Percentiles rank a stretch among this genome's conserved stretches.
phyloP scores from a whole-genome alignment of 2,329 filamentous ascomycete genomes.

The Trichocomaceae sp. region DNA sequence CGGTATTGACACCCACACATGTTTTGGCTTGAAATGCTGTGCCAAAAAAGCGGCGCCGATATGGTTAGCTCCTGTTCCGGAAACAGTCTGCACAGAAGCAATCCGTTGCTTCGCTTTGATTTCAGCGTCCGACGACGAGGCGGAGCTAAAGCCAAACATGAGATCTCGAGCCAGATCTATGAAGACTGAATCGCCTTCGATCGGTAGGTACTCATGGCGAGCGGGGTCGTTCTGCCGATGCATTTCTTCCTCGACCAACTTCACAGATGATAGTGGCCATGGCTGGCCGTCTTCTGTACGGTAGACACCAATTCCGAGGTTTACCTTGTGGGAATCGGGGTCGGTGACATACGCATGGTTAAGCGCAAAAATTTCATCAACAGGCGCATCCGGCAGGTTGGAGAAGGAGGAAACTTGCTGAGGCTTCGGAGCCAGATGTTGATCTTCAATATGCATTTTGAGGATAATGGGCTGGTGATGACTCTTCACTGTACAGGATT shows the following conservation, averaged over 20 bases:
- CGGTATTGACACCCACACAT: slow-evolving; percentile 84
- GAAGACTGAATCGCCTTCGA: slow-evolving; percentile 77
- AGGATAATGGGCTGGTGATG: not conserved
- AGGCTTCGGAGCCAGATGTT: not conserved
- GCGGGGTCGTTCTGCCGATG: slow-evolving; percentile 76
- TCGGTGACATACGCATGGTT: slow-evolving; percentile 79
- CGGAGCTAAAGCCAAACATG: slow-evolving; percentile 51
- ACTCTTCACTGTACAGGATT: not conserved
- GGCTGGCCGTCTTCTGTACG: slow-evolving; percentile 88
- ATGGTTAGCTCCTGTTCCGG: slow-evolving; percentile 90
- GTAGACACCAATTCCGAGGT: slow-evolving; percentile 85
- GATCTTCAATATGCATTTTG: slow-evolving; percentile 12
- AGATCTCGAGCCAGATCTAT: slow-evolving; percentile 81
- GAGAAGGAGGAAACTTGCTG: slow-evolving; percentile 9
- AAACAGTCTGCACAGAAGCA: slow-evolving; percentile 84
- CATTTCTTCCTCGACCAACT: slow-evolving; percentile 67
- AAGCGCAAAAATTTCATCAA: slow-evolving; percentile 85
- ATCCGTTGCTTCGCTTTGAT: slow-evolving; percentile 39
- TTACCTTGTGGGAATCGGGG: slow-evolving; percentile 66
- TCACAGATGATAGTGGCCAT: slow-evolving; percentile 91
- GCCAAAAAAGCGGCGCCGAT: slow-evolving; percentile 84
- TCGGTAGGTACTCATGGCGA: slow-evolving; percentile 96
- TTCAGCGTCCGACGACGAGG: slow-evolving; percentile 47
- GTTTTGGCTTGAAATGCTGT: slow-evolving; percentile 69
- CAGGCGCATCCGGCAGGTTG: slow-evolving; percentile 71